A percentile compares a stretch with the other conserved stretches of the same genome.
Conservation (phyloP, 2,329 filamentous ascomycete genomes). For the Cladosporium sp. region DNA sequence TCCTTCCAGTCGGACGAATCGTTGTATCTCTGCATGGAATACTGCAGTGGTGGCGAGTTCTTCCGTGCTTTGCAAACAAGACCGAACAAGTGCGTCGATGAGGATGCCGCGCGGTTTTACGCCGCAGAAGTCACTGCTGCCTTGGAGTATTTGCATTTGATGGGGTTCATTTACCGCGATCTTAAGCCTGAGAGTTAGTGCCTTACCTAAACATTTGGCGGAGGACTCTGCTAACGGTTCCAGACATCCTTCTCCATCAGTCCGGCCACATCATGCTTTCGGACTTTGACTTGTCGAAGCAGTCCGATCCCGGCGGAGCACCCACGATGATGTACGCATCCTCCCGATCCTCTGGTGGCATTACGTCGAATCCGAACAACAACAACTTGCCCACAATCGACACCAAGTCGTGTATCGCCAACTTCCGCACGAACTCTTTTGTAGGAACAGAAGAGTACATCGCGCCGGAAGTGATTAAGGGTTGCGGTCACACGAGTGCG, state of each 20-base stretch:
- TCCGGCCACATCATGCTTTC: conserved; percentile 99
- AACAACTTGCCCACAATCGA: conserved; percentile 93
- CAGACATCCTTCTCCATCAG: conserved; percentile 94
- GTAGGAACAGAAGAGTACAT: conserved; percentile 99
- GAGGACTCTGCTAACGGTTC: conserved; percentile 31
- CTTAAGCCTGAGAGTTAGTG: conserved; percentile 89
- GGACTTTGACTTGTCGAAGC: conserved; percentile 96
- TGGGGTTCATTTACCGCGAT: conserved; percentile 99
- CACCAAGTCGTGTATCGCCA: conserved; percentile 94
- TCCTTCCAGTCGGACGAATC: conserved; percentile 99
- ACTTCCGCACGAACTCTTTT: conserved; percentile 97
- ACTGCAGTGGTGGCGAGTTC: conserved; percentile 97
- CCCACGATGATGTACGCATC: conserved; percentile 86
- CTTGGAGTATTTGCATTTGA: conserved; percentile 91
- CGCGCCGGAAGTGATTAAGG: conserved; percentile 96
- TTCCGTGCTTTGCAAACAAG: conserved; percentile 94
- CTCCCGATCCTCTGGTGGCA: conserved; percentile 43
- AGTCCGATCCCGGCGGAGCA: conserved; percentile 90
- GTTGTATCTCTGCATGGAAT: conserved; percentile 99
- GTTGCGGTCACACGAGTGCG: conserved; percentile 93
- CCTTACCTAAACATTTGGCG: not conserved
- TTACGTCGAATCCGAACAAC: conserved; percentile 53
- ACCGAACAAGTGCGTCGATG: conserved; percentile 92
- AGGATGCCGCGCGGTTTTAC: conserved; percentile 95
- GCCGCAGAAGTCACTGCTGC: conserved; percentile 96